Percentiles rank a stretch among this genome's conserved stretches.
Evolutionary conservation across 179 eudicot species (phyloP).

Genomic region (Spergularia azorica): DNA sequence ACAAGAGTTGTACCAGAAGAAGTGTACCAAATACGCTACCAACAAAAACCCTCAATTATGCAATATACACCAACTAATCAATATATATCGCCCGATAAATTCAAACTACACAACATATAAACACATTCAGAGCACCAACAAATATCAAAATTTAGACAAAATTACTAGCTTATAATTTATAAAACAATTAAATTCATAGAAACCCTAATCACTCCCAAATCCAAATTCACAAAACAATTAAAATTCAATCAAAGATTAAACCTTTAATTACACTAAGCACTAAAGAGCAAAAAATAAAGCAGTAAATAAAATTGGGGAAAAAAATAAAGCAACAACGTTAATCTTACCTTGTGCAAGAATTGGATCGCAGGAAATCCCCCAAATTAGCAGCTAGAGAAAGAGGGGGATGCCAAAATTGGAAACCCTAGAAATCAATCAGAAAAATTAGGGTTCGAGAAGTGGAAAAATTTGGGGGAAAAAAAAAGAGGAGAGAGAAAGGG

Average conservation of each 20-base stretch:
- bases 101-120: too few relatives aligned
- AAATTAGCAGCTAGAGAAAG: background rate
- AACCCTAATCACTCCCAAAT: background rate
- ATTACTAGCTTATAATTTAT: too few relatives aligned
- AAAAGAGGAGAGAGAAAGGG: background rate
- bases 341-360: slow-evolving; percentile 14
- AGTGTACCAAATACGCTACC: too few relatives aligned
- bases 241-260: background rate
- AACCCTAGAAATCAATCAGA: background rate
- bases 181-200: too few relatives aligned
- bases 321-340: slow-evolving; percentile 10
- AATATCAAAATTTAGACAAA: too few relatives aligned
- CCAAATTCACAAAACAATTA: background rate
- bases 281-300: background rate
- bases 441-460: background rate
- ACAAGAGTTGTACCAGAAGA: too few relatives aligned
- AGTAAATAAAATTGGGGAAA: background rate
- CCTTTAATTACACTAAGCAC: background rate
- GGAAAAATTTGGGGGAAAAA: background rate
- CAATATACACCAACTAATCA: too few relatives aligned
- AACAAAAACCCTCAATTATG: too few relatives aligned
- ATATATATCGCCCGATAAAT: too few relatives aligned
- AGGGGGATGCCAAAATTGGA: background rate
- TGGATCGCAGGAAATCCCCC: background rate
- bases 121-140: too few relatives aligned